Evolutionary conservation across 2,329 filamentous ascomycete species (phyloP).

Genomic region (Arthrobotrys sinensis): DNA sequence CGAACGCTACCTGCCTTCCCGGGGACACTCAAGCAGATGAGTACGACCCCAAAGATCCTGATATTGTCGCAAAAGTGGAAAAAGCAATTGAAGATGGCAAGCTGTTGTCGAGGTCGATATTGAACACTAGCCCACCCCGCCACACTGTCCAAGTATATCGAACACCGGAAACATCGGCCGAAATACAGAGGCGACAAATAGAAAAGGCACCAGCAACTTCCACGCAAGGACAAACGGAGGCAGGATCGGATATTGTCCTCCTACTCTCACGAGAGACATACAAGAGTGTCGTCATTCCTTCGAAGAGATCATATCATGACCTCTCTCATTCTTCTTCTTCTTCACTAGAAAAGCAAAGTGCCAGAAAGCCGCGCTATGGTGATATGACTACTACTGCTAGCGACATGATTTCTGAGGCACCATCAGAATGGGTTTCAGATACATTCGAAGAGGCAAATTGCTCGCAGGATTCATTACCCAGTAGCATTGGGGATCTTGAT

Average conservation of each 20-base stretch:
- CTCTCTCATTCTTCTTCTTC: not conserved
- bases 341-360: not conserved
- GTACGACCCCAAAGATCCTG: constrained; percentile 37
- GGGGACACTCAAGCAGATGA: constrained; percentile 48
- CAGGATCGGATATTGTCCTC: constrained; percentile 21
- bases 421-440: not conserved
- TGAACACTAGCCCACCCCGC: not conserved
- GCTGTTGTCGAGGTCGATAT: constrained; percentile 40
- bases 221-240: not conserved
- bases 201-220: not conserved
- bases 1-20: constrained; percentile 28
- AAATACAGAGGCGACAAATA: not conserved
- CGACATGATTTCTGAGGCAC: constrained; percentile 7
- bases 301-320: not conserved
- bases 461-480: constrained; percentile 42
- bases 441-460: constrained; percentile 32
- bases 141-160: constrained; percentile 10
- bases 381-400: constrained; percentile 7
- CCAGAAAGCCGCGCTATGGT: not conserved
- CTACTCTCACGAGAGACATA: not conserved
- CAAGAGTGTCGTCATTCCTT: not conserved
- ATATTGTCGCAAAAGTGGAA: constrained; percentile 41
- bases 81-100: constrained; percentile 42
- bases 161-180: constrained; percentile 11
- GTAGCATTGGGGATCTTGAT: constrained; percentile 32